phyloP scores from a whole-genome alignment of 2,329 filamentous ascomycete genomes.

The Fusarium solani-melongenae region DNA sequence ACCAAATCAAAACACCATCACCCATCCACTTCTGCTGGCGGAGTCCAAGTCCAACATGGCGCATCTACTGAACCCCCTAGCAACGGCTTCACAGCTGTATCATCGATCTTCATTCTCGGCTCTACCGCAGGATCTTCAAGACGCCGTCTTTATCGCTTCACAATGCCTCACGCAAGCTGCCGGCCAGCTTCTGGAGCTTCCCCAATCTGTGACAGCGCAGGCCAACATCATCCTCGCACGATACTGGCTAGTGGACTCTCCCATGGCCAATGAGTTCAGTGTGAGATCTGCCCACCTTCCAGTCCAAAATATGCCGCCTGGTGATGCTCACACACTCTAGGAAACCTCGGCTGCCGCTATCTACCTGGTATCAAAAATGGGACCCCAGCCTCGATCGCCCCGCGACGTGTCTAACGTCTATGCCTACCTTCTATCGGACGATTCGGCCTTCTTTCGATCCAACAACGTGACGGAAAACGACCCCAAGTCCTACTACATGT shows the following conservation, averaged over 20 bases:
- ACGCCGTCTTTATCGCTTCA: slow-evolving; percentile 76
- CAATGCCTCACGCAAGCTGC: slow-evolving; percentile 81
- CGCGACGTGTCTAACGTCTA: slow-evolving; percentile 89
- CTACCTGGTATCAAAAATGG: slow-evolving; percentile 86
- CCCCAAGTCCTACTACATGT: slow-evolving; percentile 72
- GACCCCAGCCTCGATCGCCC: slow-evolving; percentile 78
- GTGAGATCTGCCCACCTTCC: slow-evolving; percentile 46
- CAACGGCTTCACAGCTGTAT: slow-evolving; percentile 76
- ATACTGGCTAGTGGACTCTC: slow-evolving; percentile 76
- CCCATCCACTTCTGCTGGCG: neutral
- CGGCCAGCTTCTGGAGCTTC: slow-evolving; percentile 83
- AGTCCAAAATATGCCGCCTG: neutral
- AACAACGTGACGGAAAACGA: slow-evolving; percentile 50
- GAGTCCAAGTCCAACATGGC: slow-evolving; percentile 56
- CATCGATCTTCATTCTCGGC: slow-evolving; percentile 64
- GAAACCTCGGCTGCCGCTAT: slow-evolving; percentile 84
- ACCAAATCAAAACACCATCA: slow-evolving; percentile 7
- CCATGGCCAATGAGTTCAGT: slow-evolving; percentile 68
- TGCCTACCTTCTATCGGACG: slow-evolving; percentile 77
- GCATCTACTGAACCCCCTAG: slow-evolving; percentile 77
- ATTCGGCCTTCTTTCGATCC: slow-evolving; percentile 65
- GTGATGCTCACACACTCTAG: slow-evolving; percentile 54
- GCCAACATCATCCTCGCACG: slow-evolving; percentile 85
- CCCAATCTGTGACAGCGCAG: slow-evolving; percentile 86
- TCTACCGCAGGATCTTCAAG: slow-evolving; percentile 76